Evolutionary conservation across 148 eudicot species (phyloP).

Genomic region (Chenopodium suecicum): DNA sequence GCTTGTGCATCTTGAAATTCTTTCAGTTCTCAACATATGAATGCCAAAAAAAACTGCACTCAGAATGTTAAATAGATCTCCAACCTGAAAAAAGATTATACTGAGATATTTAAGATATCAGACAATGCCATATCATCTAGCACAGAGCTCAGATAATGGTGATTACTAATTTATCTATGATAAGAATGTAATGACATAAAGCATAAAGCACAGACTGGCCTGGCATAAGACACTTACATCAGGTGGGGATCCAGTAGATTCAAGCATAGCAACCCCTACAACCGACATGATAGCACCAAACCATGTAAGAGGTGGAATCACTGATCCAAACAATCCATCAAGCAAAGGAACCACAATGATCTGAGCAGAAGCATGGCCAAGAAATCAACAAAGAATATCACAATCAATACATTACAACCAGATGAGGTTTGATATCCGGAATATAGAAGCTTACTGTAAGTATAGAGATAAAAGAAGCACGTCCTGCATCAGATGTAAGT

Average conservation of each 20-base stretch:
- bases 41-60: conserved; percentile 70
- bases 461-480: conserved; percentile 66
- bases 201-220: too few relatives aligned
- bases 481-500: conserved; percentile 76
- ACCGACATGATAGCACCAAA: conserved; percentile 66
- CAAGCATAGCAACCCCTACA: conserved; percentile 67
- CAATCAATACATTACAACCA: neutral
- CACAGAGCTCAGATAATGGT: neutral
- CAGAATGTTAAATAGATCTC: conserved; percentile 63
- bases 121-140: neutral
- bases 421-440: neutral
- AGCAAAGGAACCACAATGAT: conserved; percentile 73
- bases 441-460: conserved; percentile 51
- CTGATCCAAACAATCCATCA: conserved; percentile 67
- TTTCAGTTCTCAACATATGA: conserved; percentile 76
- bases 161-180: too few relatives aligned
- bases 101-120: neutral
- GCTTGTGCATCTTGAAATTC: conserved; percentile 51
- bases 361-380: conserved; percentile 35
- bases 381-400: neutral
- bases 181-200: too few relatives aligned
- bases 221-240: conserved; percentile 36
- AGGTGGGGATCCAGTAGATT: conserved; percentile 81
- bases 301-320: conserved; percentile 61
- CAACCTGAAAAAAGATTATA: conserved; percentile 44